Percentiles rank a stretch among this genome's conserved stretches.
These are phyloP conservation scores for Zopfia rhizophila DNA, from an alignment of 2,329 filamentous ascomycete species.

Conservation along the genomic window DNA sequence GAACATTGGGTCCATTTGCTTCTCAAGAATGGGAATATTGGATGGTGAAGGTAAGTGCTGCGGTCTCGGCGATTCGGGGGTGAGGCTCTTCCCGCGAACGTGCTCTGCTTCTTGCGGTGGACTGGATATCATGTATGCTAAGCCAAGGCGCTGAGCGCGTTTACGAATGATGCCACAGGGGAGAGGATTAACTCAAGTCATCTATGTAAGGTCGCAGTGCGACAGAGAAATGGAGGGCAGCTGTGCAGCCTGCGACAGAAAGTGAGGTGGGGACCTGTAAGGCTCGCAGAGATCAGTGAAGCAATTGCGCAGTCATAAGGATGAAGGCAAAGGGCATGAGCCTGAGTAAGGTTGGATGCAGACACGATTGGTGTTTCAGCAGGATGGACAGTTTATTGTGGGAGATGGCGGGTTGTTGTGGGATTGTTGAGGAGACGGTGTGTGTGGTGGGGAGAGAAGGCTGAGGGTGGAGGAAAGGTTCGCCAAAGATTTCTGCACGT, in stretches of 20 bases:
- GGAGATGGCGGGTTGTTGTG: background rate
- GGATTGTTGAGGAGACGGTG: conserved; percentile 4
- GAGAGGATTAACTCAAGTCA: conserved; percentile 38
- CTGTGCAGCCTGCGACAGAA: conserved; percentile 5
- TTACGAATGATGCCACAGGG: conserved; percentile 25
- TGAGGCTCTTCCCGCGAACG: conserved; percentile 72
- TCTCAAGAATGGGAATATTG: conserved; percentile 75
- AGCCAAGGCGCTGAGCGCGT: conserved; percentile 35
- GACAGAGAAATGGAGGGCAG: conserved; percentile 17
- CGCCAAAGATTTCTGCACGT: background rate
- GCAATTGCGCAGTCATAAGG: conserved; percentile 21
- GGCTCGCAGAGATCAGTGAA: conserved; percentile 18
- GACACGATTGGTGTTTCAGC: conserved; percentile 6
- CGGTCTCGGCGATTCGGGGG: conserved; percentile 76
- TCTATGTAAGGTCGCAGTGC: conserved; percentile 28
- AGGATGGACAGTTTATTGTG: conserved; percentile 3
- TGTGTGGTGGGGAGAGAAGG: background rate
- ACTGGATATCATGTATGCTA: conserved; percentile 65
- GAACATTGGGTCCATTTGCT: conserved; percentile 77
- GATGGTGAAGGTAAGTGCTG: conserved; percentile 74
- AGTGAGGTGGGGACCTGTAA: conserved; percentile 3
- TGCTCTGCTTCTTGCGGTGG: conserved; percentile 66
- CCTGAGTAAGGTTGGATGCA: background rate
- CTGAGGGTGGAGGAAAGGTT: background rate
- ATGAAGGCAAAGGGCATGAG: conserved; percentile 6